A percentile compares a stretch with the other conserved stretches of the same genome.
Evolutionary conservation across 768 basidiomycete species (phyloP).

Genomic region (Boletales sp.): DNA sequence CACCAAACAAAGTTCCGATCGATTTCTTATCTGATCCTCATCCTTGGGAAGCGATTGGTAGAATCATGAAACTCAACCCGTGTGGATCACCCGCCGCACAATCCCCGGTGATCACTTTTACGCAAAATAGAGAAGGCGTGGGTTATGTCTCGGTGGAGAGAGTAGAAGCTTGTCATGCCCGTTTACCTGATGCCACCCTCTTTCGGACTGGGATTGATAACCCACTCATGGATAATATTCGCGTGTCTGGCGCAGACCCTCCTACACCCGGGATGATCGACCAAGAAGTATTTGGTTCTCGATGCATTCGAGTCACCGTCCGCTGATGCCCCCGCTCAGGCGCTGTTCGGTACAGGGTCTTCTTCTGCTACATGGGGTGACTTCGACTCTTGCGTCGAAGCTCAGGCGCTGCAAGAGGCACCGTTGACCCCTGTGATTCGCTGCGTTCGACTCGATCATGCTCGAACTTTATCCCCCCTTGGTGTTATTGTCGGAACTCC

Average conservation of each 20-base stretch:
- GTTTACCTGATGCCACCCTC: background rate
- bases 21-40: slow-evolving; percentile 30
- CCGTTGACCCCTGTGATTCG: background rate
- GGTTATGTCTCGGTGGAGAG: slow-evolving; percentile 13
- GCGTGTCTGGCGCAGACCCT: background rate
- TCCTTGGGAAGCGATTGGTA: slow-evolving; percentile 31
- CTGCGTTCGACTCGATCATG: background rate
- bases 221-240: background rate
- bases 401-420: background rate
- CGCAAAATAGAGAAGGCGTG: slow-evolving; percentile 25
- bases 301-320: background rate
- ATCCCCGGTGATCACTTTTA: slow-evolving; percentile 12
- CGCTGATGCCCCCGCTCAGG: background rate
- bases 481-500: background rate
- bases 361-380: background rate
- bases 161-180: background rate
- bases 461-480: background rate
- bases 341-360: background rate
- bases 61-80: slow-evolving; percentile 19
- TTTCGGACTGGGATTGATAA: background rate
- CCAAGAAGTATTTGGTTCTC: background rate
- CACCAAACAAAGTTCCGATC: slow-evolving; percentile 8
- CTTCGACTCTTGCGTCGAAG: background rate
- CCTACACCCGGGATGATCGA: background rate
- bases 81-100: background rate